Evolutionary conservation across 331 rosid genomes (phyloP).

Genomic region (Erythrophleum ivorense): DNA sequence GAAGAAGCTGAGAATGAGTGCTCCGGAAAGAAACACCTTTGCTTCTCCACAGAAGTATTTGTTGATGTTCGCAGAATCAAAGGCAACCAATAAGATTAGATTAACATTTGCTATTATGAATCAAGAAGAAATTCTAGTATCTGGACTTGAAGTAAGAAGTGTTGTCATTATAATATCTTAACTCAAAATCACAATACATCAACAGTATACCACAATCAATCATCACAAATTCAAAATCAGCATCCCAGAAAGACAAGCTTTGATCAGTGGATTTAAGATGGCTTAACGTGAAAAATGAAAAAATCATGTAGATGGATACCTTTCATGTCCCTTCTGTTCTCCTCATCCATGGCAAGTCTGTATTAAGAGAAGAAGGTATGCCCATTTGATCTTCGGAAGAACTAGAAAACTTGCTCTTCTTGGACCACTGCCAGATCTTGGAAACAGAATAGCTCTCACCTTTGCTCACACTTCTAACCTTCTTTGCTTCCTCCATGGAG

Average conservation of each 20-base stretch:
- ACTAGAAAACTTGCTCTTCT: conserved; percentile 71
- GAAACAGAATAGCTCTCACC: conserved; percentile 91
- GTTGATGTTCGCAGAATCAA: conserved; percentile 23
- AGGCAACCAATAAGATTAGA: conserved; percentile 6
- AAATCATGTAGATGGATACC: conserved; percentile 40
- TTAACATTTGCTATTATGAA: conserved; percentile 24
- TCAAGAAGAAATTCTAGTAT: conserved; percentile 32
- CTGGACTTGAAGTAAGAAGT: not conserved
- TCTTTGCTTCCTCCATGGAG: conserved; percentile 67
- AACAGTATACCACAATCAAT: conserved; percentile 41
- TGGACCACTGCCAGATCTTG: conserved; percentile 89
- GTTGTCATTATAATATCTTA: conserved; percentile 25
- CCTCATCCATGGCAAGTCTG: conserved; percentile 79
- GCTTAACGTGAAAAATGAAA: conserved; percentile 16
- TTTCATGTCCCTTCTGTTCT: conserved; percentile 54
- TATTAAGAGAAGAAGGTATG: conserved; percentile 63
- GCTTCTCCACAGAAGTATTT: not conserved
- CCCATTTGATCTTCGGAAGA: conserved; percentile 59
- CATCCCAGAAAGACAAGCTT: conserved; percentile 46
- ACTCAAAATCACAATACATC: conserved; percentile 38
- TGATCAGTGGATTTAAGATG: conserved; percentile 34
- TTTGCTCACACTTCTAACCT: conserved; percentile 65
- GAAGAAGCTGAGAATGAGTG: not conserved
- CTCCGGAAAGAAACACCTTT: not conserved
- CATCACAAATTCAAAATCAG: conserved; percentile 47